Evolutionary conservation across 352 stramenopile genomes (phyloP).

Genomic region (Thalassiosira oceanica): DNA sequence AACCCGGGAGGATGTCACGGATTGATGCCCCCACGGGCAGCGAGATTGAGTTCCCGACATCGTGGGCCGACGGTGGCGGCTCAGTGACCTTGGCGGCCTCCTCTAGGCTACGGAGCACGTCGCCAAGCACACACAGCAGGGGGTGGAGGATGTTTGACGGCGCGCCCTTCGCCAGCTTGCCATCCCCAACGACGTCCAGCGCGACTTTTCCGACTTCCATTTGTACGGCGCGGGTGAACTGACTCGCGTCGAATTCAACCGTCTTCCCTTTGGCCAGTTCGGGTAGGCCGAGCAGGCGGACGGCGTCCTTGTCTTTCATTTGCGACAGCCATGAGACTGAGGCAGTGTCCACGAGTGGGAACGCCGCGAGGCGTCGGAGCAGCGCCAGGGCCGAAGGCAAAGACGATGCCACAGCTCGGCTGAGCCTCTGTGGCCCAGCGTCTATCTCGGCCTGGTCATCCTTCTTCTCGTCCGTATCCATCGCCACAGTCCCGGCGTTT

Average conservation of each 20-base stretch:
- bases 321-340: slow-evolving; percentile 45
- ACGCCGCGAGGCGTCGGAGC: slow-evolving; percentile 61
- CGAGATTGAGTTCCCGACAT: background rate
- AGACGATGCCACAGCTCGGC: slow-evolving; percentile 55
- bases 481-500: background rate
- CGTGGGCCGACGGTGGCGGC: background rate
- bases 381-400: slow-evolving; percentile 64
- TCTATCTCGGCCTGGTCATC: background rate
- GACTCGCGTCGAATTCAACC: slow-evolving; percentile 32
- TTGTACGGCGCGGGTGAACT: slow-evolving; percentile 56
- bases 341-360: slow-evolving; percentile 50
- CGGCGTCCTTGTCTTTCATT: slow-evolving; percentile 62
- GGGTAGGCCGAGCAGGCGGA: slow-evolving; percentile 26
- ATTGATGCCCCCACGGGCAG: background rate
- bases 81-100: slow-evolving; percentile 44
- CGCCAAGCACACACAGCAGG: slow-evolving; percentile 1
- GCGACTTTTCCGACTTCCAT: slow-evolving; percentile 54
- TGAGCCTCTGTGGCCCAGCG: slow-evolving; percentile 39
- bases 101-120: slow-evolving; percentile 61
- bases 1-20: background rate
- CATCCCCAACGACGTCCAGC: slow-evolving; percentile 53
- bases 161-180: slow-evolving; percentile 35
- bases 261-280: background rate
- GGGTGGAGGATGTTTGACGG: slow-evolving; percentile 57
- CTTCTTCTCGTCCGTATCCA: background rate